Conservation (phyloP, 306 rosid genomes). For the Sophora flavescens region DNA sequence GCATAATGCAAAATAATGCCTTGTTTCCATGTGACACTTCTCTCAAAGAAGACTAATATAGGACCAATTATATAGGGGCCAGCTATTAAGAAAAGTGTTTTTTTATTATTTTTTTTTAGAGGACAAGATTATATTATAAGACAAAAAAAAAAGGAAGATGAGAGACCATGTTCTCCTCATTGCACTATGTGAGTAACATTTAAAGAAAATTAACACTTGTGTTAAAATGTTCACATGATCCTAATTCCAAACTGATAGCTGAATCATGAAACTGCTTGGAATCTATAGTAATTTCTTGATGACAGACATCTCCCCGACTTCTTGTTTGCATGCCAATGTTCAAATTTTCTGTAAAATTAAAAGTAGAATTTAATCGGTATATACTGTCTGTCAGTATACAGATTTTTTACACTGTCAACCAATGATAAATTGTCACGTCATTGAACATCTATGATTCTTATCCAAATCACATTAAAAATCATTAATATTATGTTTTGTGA, state of each 20-base stretch:
- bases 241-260: background rate
- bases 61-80: constrained; percentile 19
- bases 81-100: constrained; percentile 37
- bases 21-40: constrained; percentile 29
- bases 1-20: constrained; percentile 35
- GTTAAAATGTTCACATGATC: background rate
- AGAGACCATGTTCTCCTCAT: background rate
- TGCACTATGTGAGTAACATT: no score
- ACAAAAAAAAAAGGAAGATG: background rate
- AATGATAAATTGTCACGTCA: no score
- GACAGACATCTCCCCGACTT: background rate
- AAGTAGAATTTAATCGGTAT: no score
- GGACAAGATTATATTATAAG: background rate
- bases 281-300: background rate
- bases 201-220: background rate
- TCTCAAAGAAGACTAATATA: constrained; percentile 11
- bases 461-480: no score
- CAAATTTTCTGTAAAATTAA: no score
- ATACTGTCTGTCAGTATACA: no score
- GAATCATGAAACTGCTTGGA: constrained; percentile 14
- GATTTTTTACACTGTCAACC: no score
- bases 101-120: background rate
- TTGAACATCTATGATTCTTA: no score
- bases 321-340: no score
- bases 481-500: no score